A percentile compares a stretch with the other conserved stretches of the same genome.
Evolutionary conservation across 140 eudicot species (phyloP).

Genomic region (Senecio squalidus): DNA sequence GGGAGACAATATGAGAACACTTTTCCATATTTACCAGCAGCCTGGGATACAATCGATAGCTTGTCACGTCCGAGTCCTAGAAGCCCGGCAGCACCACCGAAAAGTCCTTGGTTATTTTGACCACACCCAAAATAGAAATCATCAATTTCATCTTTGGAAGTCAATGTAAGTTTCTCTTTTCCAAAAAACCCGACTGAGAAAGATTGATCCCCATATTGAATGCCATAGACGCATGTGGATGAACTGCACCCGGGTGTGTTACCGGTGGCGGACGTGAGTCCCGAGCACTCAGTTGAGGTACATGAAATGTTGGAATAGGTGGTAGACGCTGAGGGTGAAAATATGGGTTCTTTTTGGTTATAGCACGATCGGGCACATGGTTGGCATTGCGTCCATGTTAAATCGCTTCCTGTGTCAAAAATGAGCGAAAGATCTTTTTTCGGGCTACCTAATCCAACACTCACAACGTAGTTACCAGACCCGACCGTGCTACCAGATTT

Average conservation of each 20-base stretch:
- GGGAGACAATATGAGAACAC: slow-evolving; percentile 88
- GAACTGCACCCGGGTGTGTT: slow-evolving; percentile 46
- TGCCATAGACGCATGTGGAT: slow-evolving; percentile 58
- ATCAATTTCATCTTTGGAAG: slow-evolving; percentile 31
- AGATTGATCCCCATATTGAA: slow-evolving; percentile 72
- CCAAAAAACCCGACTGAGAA: slow-evolving; percentile 61
- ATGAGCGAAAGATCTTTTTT: slow-evolving; percentile 47
- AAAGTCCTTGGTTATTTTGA: slow-evolving; percentile 64
- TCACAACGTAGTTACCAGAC: slow-evolving; percentile 62
- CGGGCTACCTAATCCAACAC: slow-evolving; percentile 73
- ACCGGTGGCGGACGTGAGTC: slow-evolving; percentile 56
- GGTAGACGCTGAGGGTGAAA: slow-evolving; percentile 43
- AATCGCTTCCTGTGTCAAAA: slow-evolving; percentile 81
- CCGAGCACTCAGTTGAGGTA: slow-evolving; percentile 35
- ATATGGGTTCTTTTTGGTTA: slow-evolving; percentile 58
- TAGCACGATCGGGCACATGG: slow-evolving; percentile 61
- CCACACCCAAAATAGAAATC: slow-evolving; percentile 71
- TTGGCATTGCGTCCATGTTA: slow-evolving; percentile 82
- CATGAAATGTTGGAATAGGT: slow-evolving; percentile 68
- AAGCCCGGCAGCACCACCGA: slow-evolving; percentile 53
- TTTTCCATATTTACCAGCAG: slow-evolving; percentile 40
- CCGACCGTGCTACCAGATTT: slow-evolving; percentile 56
- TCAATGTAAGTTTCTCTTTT: slow-evolving; percentile 47
- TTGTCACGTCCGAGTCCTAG: slow-evolving; percentile 62
- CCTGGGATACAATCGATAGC: slow-evolving; percentile 55